Evolutionary conservation across 2,329 filamentous ascomycete species (phyloP).

Genomic region (Lecanicillium sp.): DNA sequence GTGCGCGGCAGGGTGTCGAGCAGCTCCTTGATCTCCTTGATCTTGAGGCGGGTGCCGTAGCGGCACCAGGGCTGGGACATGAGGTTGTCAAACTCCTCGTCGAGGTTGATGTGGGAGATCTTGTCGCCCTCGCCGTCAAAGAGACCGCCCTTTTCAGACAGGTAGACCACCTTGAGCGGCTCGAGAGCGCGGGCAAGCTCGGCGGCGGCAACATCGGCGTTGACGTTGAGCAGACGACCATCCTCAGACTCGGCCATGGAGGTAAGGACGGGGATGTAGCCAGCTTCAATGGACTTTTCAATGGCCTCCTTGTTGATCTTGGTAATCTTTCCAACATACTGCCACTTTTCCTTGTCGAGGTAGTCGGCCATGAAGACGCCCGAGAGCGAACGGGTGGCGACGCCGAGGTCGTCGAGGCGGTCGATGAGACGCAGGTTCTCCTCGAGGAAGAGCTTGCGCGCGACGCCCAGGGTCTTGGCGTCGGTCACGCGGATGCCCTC

Average conservation of each 20-base stretch:
- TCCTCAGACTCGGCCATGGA: conserved; percentile 93
- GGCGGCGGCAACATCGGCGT: conserved; percentile 92
- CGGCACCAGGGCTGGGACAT: conserved; percentile 94
- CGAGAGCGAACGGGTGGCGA: conserved; percentile 82
- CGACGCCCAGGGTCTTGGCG: conserved; percentile 86
- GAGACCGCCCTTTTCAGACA: conserved; percentile 95
- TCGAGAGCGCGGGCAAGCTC: conserved; percentile 84
- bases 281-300: conserved; percentile 82
- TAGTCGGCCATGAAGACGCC: conserved; percentile 93
- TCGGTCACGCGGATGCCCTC: conserved; percentile 95
- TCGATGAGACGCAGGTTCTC: conserved; percentile 93
- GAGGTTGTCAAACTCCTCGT: conserved; percentile 89
- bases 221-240: conserved; percentile 92
- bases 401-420: conserved; percentile 81
- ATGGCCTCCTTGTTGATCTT: conserved; percentile 86
- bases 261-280: conserved; percentile 87
- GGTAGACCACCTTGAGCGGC: conserved; percentile 94
- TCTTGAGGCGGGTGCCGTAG: conserved; percentile 92
- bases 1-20: conserved; percentile 82
- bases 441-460: conserved; percentile 86
- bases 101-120: conserved; percentile 94
- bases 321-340: conserved; percentile 92
- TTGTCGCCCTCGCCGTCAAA: conserved; percentile 92
- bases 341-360: conserved; percentile 92
- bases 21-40: conserved; percentile 93